phyloP scores from a whole-genome alignment of 1,284 basidiomycete species.

The Ceratobasidium theobromae region DNA sequence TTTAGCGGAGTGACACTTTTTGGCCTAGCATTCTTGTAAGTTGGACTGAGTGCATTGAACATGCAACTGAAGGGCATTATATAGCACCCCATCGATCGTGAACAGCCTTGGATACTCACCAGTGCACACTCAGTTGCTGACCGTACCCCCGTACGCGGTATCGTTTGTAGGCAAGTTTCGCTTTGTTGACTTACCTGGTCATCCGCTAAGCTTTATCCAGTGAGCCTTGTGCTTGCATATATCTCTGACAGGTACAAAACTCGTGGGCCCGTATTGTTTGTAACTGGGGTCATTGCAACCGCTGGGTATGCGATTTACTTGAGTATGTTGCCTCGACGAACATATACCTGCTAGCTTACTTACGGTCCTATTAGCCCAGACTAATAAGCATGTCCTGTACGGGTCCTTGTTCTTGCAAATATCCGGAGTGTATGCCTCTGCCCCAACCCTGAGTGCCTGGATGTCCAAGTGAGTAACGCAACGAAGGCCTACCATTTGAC shows the following conservation, averaged over 20 bases:
- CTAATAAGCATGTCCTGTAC: conserved; percentile 40
- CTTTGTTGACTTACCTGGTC: neutral
- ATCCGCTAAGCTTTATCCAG: conserved; percentile 8
- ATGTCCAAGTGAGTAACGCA: conserved; percentile 37
- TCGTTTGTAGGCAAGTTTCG: conserved; percentile 32
- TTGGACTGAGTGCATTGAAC: neutral
- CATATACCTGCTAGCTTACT: neutral
- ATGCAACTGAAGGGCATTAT: neutral
- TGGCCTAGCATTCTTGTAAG: conserved; percentile 31
- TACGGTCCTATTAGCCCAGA: conserved; percentile 31
- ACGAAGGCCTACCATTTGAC: neutral
- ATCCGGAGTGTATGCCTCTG: conserved; percentile 42
- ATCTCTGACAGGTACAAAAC: conserved; percentile 36
- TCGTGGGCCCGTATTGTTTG: conserved; percentile 37
- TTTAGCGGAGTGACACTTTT: conserved; percentile 30
- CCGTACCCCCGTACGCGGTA: conserved; percentile 40
- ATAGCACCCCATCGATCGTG: conserved; percentile 13
- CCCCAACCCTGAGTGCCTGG: conserved; percentile 41
- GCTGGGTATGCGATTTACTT: conserved; percentile 43
- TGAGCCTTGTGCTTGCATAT: conserved; percentile 37
- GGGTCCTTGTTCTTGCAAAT: conserved; percentile 43
- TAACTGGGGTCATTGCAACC: conserved; percentile 36
- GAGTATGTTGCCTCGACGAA: neutral
- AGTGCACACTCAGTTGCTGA: conserved; percentile 32
- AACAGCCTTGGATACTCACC: conserved; percentile 31